A percentile compares a stretch with the other conserved stretches of the same genome.
Conservation (phyloP, 306 rosid genomes). For the Chamaecrista fasciculata region DNA sequence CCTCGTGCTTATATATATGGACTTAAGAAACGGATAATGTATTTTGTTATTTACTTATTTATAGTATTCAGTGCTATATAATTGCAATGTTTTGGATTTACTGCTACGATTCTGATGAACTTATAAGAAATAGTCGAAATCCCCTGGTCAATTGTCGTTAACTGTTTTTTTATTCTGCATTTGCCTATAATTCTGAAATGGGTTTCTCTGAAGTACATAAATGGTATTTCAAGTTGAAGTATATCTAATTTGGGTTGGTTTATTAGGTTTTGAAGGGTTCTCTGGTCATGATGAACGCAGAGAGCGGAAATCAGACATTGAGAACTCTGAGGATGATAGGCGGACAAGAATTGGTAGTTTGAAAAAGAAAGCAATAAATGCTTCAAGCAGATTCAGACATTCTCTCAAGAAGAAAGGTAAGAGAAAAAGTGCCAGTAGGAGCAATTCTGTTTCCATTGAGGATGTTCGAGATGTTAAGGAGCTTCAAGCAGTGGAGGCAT, state of each 20-base stretch:
- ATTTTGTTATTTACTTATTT: too few relatives aligned
- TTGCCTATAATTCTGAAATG: background rate
- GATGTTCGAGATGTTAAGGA: constrained; percentile 83
- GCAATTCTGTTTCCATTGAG: constrained; percentile 66
- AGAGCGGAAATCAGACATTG: constrained; percentile 73
- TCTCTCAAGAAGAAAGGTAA: constrained; percentile 70
- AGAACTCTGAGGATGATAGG: constrained; percentile 77
- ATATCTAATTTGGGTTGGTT: constrained; percentile 7
- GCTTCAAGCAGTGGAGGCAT: constrained; percentile 67
- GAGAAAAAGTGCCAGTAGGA: constrained; percentile 41
- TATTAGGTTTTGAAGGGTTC: constrained; percentile 74
- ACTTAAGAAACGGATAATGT: background rate
- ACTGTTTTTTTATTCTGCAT: background rate
- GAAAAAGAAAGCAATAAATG: constrained; percentile 81
- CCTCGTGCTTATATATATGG: background rate
- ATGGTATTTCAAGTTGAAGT: background rate
- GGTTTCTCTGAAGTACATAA: background rate
- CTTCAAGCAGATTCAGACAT: constrained; percentile 79
- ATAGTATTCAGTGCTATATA: background rate
- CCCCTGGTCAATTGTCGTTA: too few relatives aligned
- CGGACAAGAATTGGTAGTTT: constrained; percentile 63
- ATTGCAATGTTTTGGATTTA: constrained; percentile 1
- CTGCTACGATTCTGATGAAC: background rate
- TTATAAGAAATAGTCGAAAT: background rate
- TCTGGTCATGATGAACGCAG: constrained; percentile 65